Percentiles rank a stretch among this genome's conserved stretches.
These are phyloP conservation scores for Rhynchosporium secalis DNA, from an alignment of 2,329 filamentous ascomycete species.

Conservation along the genomic window DNA sequence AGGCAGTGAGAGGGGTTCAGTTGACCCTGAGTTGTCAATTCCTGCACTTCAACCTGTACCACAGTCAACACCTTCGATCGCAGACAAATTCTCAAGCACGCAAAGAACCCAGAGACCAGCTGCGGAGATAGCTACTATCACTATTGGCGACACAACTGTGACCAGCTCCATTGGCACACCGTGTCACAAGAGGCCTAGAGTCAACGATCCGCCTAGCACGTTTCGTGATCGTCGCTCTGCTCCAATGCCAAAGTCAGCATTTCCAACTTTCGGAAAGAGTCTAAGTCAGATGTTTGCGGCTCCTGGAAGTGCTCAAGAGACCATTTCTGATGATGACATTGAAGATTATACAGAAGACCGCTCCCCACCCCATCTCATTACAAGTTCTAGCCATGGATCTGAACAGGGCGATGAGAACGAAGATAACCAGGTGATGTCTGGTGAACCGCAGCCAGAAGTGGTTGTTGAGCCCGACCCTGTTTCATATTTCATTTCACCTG, in stretches of 20 bases:
- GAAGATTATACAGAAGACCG: slow-evolving; percentile 23
- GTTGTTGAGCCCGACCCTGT: slow-evolving; percentile 8
- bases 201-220: slow-evolving; percentile 18
- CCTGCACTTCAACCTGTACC: slow-evolving; percentile 34
- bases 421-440: not conserved
- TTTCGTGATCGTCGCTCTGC: slow-evolving; percentile 9
- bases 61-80: slow-evolving; percentile 30
- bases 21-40: slow-evolving; percentile 27
- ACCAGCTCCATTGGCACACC: slow-evolving; percentile 38
- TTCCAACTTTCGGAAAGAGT: slow-evolving; percentile 37
- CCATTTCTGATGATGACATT: slow-evolving; percentile 17
- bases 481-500: slow-evolving; percentile 5
- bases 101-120: slow-evolving; percentile 27
- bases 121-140: slow-evolving; percentile 39
- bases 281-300: slow-evolving; percentile 39
- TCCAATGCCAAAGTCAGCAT: not conserved
- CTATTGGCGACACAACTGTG: slow-evolving; percentile 39
- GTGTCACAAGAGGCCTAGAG: slow-evolving; percentile 30
- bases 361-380: slow-evolving; percentile 1
- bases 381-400: not conserved
- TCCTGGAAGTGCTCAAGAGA: slow-evolving; percentile 26
- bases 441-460: not conserved
- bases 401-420: slow-evolving; percentile 12
- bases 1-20: slow-evolving; percentile 6
- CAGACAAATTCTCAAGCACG: slow-evolving; percentile 31